Base-by-base conservation (phyloP, 371 early-diverging fungal genomes). In the Globomyces sp. region DNA sequence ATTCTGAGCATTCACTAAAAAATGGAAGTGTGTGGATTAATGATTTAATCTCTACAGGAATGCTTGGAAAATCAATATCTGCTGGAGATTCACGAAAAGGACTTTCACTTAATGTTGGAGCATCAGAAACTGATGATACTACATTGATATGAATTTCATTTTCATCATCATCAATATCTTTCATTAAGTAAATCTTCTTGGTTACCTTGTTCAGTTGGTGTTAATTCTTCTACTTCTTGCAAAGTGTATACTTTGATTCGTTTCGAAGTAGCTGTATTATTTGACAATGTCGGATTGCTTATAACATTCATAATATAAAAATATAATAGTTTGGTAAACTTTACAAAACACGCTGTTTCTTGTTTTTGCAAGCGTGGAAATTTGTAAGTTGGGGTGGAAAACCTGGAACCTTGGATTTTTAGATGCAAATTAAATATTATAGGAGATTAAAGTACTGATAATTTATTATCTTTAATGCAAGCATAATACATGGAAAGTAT, bases 231-330 rank as follows among this genome's bases (percentile, higher is more conserved):
- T 4, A 47, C 39, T 13, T 60, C 60, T 13, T 60, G 43, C 8
- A 36, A 49, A 37, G 60, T 60, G 41, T 42, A 39, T 13, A 60
- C 60, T 37, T 60, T 60, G 6, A 60, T 37, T 60, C 60, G 34
- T 60, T 49, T 60, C 9, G 60, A 49, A 24, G 41, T 60, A 10
- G 60, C 43, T 60, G 60, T 24, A 24, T 24, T 24, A 24, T 24
- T 24, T 24, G 24, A 24, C 24, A 24, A 24, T 24, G 24, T 24
- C 24, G 24, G 24, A 24, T 24, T 24, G 24, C 24, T 24, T 24
- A 24, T 24, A 24, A 24, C 24, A 24, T 24, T 24, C 24, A 24
- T 24, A 24, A 24, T 24, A 24, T 24, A 24, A 24, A 24, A 24
- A 24, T 24, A 24, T 24, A 24, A 24, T 24, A 24, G 24, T 24